Percentiles rank a stretch among this genome's conserved stretches.
Evolutionary conservation across 768 basidiomycete genomes (phyloP).

Genomic region (Auriscalpium vulgare): DNA sequence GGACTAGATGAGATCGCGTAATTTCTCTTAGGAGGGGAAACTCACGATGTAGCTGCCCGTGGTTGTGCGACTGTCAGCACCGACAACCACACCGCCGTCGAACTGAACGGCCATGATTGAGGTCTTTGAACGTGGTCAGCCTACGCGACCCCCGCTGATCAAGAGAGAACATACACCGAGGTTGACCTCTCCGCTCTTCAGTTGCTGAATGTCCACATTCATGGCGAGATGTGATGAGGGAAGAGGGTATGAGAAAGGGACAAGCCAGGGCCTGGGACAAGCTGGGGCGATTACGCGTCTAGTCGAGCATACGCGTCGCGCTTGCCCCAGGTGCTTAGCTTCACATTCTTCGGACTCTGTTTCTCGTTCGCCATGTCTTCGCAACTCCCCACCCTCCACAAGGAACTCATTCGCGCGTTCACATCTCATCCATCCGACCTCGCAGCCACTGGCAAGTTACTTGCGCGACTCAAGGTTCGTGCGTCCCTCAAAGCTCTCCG

Average conservation of each 20-base stretch:
- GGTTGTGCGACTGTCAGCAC: conserved; percentile 95
- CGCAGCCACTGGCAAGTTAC: conserved; percentile 51
- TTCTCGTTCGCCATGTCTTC: conserved; percentile 33
- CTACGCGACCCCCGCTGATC: too few species aligned
- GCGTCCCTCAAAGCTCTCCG: background rate
- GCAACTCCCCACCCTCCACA: conserved; percentile 54
- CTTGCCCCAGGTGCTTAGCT: too few species aligned
- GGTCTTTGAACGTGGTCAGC: conserved; percentile 43
- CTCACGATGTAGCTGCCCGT: conserved; percentile 93
- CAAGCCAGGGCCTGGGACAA: conserved; percentile 15
- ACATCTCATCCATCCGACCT: conserved; percentile 58
- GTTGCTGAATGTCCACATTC: conserved; percentile 71
- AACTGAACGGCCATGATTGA: conserved; percentile 99
- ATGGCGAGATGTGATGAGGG: conserved; percentile 43
- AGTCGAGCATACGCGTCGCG: conserved; percentile 21
- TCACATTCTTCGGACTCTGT: too few species aligned
- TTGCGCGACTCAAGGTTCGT: conserved; percentile 70
- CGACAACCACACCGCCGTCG: conserved; percentile 88
- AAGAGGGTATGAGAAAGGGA: conserved; percentile 15
- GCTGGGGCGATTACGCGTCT: conserved; percentile 8
- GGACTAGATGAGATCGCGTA: background rate
- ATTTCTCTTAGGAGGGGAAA: background rate
- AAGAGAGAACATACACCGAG: conserved; percentile 63
- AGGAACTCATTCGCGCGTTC: conserved; percentile 62
- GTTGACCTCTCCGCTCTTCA: conserved; percentile 95